Evolutionary conservation across 1,139 yeast species (phyloP).

Genomic region (Suhomyces ambrosiae): DNA sequence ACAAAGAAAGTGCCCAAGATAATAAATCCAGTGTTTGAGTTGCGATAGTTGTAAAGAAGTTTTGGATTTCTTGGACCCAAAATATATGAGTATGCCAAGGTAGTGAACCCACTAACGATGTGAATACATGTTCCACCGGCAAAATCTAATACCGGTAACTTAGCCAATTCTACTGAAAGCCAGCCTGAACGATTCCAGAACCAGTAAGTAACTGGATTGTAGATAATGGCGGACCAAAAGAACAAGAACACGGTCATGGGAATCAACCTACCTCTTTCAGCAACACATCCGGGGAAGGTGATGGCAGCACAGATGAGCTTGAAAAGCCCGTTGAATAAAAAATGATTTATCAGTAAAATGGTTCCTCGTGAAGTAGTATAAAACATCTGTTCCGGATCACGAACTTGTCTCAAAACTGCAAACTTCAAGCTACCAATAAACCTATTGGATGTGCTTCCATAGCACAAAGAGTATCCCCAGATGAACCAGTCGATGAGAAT

Average conservation of each 20-base stretch:
- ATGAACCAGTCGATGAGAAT: conserved; percentile 56
- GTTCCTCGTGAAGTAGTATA: conserved; percentile 42
- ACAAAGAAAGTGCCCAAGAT: conserved; percentile 54
- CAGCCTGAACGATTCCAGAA: conserved; percentile 65
- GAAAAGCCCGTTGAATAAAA: conserved; percentile 53
- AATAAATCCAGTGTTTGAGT: conserved; percentile 43
- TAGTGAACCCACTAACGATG: conserved; percentile 59
- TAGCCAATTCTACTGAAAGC: conserved; percentile 44
- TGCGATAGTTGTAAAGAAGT: conserved; percentile 39
- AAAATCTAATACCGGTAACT: conserved; percentile 57
- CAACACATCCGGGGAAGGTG: conserved; percentile 59
- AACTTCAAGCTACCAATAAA: conserved; percentile 52
- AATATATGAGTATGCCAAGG: conserved; percentile 59
- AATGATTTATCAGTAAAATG: conserved; percentile 43
- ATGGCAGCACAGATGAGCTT: conserved; percentile 54
- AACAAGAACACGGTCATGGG: conserved; percentile 58
- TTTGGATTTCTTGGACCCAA: conserved; percentile 56
- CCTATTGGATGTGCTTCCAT: conserved; percentile 40
- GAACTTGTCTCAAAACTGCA: conserved; percentile 44
- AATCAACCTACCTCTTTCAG: conserved; percentile 57
- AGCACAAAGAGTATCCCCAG: conserved; percentile 61
- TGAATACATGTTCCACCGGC: conserved; percentile 72
- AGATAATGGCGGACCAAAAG: conserved; percentile 58
- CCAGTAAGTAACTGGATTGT: conserved; percentile 68
- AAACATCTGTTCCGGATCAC: conserved; percentile 23